Evolutionary conservation across 2,329 filamentous ascomycete species (phyloP).

Genomic region (Aureobasidium pullulans): DNA sequence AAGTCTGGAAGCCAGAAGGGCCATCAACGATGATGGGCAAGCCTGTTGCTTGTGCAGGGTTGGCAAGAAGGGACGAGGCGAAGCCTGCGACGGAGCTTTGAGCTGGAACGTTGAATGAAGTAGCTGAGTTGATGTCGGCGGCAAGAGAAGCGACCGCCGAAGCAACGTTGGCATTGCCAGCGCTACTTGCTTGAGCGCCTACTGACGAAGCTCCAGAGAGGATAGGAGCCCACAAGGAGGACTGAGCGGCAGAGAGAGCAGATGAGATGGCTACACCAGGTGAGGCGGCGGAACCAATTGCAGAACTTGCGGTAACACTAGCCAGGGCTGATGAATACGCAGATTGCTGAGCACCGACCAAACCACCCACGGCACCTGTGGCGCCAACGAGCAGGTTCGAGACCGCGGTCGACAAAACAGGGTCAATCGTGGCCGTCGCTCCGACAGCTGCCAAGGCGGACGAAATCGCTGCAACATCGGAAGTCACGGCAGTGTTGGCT

Average conservation of each 20-base stretch:
- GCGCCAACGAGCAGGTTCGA: neutral
- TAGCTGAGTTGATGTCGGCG: neutral
- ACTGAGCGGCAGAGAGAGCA: neutral
- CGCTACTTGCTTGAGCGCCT: neutral
- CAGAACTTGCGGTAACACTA: neutral
- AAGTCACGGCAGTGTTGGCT: neutral
- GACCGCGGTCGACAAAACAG: neutral
- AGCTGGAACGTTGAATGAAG: neutral
- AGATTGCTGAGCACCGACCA: neutral
- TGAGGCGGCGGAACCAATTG: neutral
- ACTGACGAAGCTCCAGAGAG: neutral
- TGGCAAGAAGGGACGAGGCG: neutral
- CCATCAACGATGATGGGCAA: neutral
- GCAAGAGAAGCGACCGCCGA: neutral
- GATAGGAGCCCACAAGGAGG: neutral
- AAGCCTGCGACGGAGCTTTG: neutral
- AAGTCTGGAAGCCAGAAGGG: neutral
- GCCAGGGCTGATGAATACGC: neutral
- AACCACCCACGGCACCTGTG: neutral
- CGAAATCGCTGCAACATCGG: neutral
- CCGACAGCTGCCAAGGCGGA: neutral
- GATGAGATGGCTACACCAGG: neutral
- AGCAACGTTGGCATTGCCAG: neutral
- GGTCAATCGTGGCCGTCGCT: neutral
- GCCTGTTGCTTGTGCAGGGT: neutral